phyloP scores from a whole-genome alignment of 805 yeast genomes.

The Pichia nanzhaoensis region DNA sequence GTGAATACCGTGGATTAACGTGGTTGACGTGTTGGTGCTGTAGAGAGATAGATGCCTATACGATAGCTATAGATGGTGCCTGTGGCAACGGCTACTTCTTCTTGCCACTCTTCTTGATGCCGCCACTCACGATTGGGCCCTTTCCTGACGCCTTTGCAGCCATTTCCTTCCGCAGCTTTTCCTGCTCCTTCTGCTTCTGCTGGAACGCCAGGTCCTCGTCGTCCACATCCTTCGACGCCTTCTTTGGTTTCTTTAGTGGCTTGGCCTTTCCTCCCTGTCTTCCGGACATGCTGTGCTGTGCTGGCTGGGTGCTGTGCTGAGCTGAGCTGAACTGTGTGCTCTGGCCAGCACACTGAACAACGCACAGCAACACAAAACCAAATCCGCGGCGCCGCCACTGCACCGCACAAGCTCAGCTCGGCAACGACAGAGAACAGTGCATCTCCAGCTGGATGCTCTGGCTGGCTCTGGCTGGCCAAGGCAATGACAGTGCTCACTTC shows the following conservation, averaged over 20 bases:
- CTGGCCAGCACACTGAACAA: too few relatives aligned
- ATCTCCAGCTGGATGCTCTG: too few relatives aligned
- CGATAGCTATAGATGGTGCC: background rate
- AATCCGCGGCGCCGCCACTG: too few relatives aligned
- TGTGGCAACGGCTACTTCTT: conserved; percentile 30
- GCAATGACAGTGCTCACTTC: conserved; percentile 33
- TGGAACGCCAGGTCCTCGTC: conserved; percentile 89
- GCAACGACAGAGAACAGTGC: too few relatives aligned
- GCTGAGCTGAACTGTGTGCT: too few relatives aligned
- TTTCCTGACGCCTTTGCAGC: conserved; percentile 82
- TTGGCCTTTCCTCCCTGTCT: conserved; percentile 97
- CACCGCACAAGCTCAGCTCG: too few relatives aligned
- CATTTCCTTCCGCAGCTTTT: conserved; percentile 86
- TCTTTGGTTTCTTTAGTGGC: conserved; percentile 81
- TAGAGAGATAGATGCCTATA: conserved; percentile 1
- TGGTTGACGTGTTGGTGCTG: too few relatives aligned
- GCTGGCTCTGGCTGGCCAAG: too few relatives aligned
- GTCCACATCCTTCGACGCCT: conserved; percentile 65
- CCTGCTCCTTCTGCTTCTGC: conserved; percentile 92
- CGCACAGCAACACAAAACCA: too few relatives aligned
- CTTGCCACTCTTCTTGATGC: conserved; percentile 85
- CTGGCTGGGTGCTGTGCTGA: too few relatives aligned
- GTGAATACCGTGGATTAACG: too few relatives aligned
- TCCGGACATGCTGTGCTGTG: conserved; percentile 79
- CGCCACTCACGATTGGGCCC: conserved; percentile 90